These are phyloP conservation scores for Paramarasmius palmivorus DNA, from an alignment of 1,284 basidiomycete genomes.

Conservation along the genomic window DNA sequence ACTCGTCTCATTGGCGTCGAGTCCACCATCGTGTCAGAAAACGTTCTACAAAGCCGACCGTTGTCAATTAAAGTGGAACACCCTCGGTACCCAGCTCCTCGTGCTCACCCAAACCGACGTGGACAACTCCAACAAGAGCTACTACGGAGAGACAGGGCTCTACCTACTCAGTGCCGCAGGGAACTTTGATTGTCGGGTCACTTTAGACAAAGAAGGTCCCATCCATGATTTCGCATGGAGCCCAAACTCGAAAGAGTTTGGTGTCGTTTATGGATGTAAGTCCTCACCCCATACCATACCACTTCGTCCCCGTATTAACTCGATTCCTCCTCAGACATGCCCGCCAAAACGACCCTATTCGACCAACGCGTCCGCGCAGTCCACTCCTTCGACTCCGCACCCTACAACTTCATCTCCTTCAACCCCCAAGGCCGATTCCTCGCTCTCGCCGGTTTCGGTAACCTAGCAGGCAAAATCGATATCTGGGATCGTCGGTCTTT, in stretches of 20 bases:
- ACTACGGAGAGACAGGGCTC: constrained; percentile 96
- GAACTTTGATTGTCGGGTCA: constrained; percentile 91
- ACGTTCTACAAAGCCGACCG: constrained; percentile 97
- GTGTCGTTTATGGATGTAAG: constrained; percentile 94
- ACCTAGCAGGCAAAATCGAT: constrained; percentile 92
- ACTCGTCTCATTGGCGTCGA: constrained; percentile 57
- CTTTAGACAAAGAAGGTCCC: constrained; percentile 95
- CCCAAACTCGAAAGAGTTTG: constrained; percentile 96
- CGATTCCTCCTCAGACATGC: constrained; percentile 59
- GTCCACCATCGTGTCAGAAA: constrained; percentile 75
- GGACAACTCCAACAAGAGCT: constrained; percentile 95
- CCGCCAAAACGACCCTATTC: constrained; percentile 90
- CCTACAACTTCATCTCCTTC: constrained; percentile 92
- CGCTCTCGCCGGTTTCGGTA: constrained; percentile 93
- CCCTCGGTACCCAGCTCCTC: constrained; percentile 83
- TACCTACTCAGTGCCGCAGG: constrained; percentile 95
- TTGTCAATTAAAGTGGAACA: constrained; percentile 95
- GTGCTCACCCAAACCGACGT: constrained; percentile 95
- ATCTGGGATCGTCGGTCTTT: constrained; percentile 89
- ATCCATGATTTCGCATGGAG: constrained; percentile 98
- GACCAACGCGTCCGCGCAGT: constrained; percentile 88
- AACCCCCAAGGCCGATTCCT: constrained; percentile 93
- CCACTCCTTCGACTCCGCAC: constrained; percentile 89
- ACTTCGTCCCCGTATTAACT: not conserved
- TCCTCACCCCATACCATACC: constrained; percentile 19